Base-by-base conservation (phyloP, 108 stramenopile genomes). In the Conticribra weissflogii region DNA sequence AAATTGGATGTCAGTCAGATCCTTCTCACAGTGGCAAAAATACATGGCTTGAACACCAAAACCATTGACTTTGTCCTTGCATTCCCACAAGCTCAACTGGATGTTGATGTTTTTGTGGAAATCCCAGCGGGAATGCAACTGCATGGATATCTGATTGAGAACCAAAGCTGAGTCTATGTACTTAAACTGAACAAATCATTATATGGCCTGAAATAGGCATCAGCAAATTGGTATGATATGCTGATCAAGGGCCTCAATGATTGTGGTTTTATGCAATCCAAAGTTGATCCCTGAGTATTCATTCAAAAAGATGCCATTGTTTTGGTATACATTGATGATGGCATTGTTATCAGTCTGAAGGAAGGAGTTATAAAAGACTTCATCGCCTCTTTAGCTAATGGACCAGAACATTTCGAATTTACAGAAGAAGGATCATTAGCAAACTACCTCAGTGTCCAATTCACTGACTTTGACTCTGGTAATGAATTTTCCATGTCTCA, bases 251-350 rank as follows among this genome's bases (percentile, higher is more conserved):
- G 64, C 0, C 22, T 66, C 12, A 54, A 24, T 8, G 30, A 66
- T 17, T 17, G 64, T 21, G 66, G 49, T 1, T 65, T 72, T 23
- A 16, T 5, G 27, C 41, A 63, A 9, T 66, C 64, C 2, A 3
- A 64, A 8, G 27, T 72, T 24, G 71, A 72, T 25, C 71, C 46
- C 0, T 72, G 71, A 17, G 51, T 72, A 2, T 64, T 49, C 17
- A 18, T 66, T 2, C 29, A 25, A 0, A 22, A 54, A 1, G 29
- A 41, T 18, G 22, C 36, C 27, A 32, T 50, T 0, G 55, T 68
- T 0, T 18, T 68, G 7, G 45, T 41, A 0, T 87, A 84, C 58
- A 72, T 75, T 0, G 81, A 87, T 45, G 81, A 84, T 41, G 61
- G 54, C 23, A 82, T 88, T 19, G 52, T 83, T 24, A 57, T 60